Percentiles rank a stretch among this genome's conserved stretches.
These are phyloP conservation scores for Prunus davidiana DNA, from an alignment of 306 rosid genomes.

Conservation along the genomic window DNA sequence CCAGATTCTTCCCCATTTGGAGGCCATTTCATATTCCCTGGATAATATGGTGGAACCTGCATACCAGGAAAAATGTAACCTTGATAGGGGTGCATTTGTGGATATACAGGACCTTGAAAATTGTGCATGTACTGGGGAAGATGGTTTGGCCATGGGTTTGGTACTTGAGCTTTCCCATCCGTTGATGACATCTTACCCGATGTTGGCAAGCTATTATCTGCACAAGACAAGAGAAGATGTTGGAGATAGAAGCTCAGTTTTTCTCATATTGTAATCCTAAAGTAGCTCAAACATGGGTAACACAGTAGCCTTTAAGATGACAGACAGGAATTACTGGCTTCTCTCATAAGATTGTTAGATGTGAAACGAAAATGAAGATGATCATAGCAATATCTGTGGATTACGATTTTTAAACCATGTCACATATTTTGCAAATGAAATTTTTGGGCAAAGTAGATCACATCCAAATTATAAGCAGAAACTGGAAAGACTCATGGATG, in stretches of 20 bases:
- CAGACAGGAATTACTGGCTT: neutral
- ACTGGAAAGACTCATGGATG: neutral
- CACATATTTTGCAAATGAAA: neutral
- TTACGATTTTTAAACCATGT: neutral
- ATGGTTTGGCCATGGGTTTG: conserved; percentile 73
- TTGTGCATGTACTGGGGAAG: conserved; percentile 72
- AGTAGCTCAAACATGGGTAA: neutral
- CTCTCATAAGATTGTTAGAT: neutral
- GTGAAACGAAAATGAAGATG: neutral
- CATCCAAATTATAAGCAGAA: neutral
- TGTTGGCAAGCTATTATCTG: conserved; percentile 56
- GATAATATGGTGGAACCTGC: conserved; percentile 82
- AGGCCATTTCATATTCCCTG: conserved; percentile 88
- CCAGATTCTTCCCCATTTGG: conserved; percentile 60
- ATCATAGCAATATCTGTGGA: neutral
- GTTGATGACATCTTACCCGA: conserved; percentile 41
- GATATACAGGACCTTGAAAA: conserved; percentile 80
- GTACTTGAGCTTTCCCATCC: conserved; percentile 69
- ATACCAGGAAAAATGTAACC: conserved; percentile 76
- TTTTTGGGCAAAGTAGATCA: neutral
- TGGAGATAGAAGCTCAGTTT: neutral
- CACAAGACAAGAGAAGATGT: neutral
- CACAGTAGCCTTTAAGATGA: neutral
- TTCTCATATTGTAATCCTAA: neutral
- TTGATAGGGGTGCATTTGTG: conserved; percentile 80